Base-by-base conservation (phyloP, 306 rosid species). In the Alnus rubra region DNA sequence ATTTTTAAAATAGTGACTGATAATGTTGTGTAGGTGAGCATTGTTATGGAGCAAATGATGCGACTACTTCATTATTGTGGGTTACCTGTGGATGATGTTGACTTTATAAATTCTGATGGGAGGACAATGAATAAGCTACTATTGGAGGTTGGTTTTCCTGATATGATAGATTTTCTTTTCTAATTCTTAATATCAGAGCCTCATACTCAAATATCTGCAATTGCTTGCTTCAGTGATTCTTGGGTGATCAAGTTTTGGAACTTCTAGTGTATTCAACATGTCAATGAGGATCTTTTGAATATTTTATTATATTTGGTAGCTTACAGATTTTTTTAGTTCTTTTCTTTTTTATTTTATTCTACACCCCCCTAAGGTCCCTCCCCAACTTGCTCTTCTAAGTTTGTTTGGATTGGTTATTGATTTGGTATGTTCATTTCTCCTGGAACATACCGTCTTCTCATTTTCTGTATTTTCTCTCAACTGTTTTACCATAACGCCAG, bases 21-120 rank as follows among this genome's bases (percentile, higher is more conserved):
- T 63, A 80, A 55, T 79, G 30, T 76, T 81, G 75, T 76, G 63
- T 86, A 95, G 98, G 98, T 95, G 64, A 89, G 98, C 97, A 89
- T 95, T 81, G 98, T 92, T 19, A 95, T 95, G 98, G 98, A 95
- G 65, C 98, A 95, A 87, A 95, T 95, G 97, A 76, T 92, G 81
- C 89, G 94, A 73, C 84, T 95, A 80, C 97, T 95, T 86, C 98
- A 95, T 84, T 63, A 86, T 50, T 92, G 98, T 81, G 98, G 98
- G 28, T 86, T 95, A 79, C 98, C 98, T 6, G 67, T 35, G 48
- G 98, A 90, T 74, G 98, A 95, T 70, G 89, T 91, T 10, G 98
- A 95, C 86, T 92, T 91, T 82, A 90, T 95, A 80, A 95, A 95
- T 82, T 86, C 93, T 77, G 97, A 95, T 76, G 98, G 98, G 80